Evolutionary conservation across 2,329 filamentous ascomycete genomes (phyloP).

Genomic region (Coniochaeta sp.): DNA sequence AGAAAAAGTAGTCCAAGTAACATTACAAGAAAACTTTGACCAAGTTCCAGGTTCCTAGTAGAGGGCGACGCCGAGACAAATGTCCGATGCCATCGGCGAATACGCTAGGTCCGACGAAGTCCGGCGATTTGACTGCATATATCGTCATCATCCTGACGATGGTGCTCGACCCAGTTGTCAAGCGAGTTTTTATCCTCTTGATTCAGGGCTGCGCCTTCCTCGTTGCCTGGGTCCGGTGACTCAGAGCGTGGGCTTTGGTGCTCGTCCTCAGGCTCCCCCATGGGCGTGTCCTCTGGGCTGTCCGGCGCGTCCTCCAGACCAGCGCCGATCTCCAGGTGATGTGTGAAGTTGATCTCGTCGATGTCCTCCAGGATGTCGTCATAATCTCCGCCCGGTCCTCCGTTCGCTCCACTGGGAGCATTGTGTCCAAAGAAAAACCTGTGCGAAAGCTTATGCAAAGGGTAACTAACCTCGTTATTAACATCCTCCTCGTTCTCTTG

Average conservation of each 20-base stretch:
- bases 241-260: background rate
- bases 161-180: background rate
- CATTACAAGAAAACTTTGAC: background rate
- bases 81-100: background rate
- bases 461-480: constrained; percentile 54
- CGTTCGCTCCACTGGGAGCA: background rate
- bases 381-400: background rate
- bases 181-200: background rate
- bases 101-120: background rate
- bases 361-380: background rate
- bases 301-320: background rate
- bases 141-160: background rate
- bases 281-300: background rate
- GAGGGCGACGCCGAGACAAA: background rate
- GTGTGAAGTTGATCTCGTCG: constrained; percentile 3
- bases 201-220: background rate
- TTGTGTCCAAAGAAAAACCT: constrained; percentile 8
- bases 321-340: constrained; percentile 5
- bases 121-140: background rate
- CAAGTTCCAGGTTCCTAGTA: background rate
- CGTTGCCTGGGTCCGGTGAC: background rate
- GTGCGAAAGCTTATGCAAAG: background rate
- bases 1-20: background rate
- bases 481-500: constrained; percentile 75
- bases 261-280: constrained; percentile 1